Percentiles rank a stretch among this genome's conserved stretches.
Conservation (phyloP, 805 yeast genomes). For the Starmerella floricola region DNA sequence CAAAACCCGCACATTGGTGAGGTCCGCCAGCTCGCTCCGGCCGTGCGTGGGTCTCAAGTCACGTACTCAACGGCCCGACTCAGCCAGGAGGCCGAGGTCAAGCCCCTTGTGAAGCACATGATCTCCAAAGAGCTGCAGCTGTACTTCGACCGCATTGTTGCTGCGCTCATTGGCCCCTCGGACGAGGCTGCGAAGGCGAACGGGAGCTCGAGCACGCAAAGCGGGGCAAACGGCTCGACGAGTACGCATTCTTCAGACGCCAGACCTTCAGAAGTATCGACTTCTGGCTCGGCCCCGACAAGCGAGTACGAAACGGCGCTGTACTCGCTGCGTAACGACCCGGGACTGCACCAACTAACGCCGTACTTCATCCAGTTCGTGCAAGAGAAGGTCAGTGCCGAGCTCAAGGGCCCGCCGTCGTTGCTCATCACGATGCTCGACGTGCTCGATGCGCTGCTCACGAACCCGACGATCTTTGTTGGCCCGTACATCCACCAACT, state of each 20-base stretch:
- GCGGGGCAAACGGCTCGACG: too few species aligned
- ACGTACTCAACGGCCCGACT: slow-evolving; percentile 42
- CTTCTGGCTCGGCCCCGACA: neutral
- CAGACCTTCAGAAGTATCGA: too few species aligned
- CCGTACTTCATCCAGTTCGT: slow-evolving; percentile 94
- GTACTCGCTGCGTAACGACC: slow-evolving; percentile 74
- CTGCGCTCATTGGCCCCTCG: slow-evolving; percentile 42
- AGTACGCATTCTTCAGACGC: too few species aligned
- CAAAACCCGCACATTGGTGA: slow-evolving; percentile 80
- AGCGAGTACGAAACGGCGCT: slow-evolving; percentile 57
- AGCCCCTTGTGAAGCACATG: slow-evolving; percentile 90
- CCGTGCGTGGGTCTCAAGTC: slow-evolving; percentile 71
- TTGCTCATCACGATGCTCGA: slow-evolving; percentile 75
- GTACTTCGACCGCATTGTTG: slow-evolving; percentile 81
- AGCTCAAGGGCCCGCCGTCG: slow-evolving; percentile 46
- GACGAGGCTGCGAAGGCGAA: too few species aligned
- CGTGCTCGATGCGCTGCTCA: slow-evolving; percentile 70
- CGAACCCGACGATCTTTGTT: slow-evolving; percentile 72
- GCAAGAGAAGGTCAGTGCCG: slow-evolving; percentile 88
- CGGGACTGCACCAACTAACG: slow-evolving; percentile 90
- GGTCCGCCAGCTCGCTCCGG: slow-evolving; percentile 63
- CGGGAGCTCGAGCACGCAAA: too few species aligned
- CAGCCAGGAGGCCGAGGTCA: slow-evolving; percentile 47
- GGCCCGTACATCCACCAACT: slow-evolving; percentile 94
- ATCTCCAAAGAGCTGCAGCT: slow-evolving; percentile 86